Conservation (phyloP, 768 basidiomycete genomes). For the Mrakia frigida region DNA sequence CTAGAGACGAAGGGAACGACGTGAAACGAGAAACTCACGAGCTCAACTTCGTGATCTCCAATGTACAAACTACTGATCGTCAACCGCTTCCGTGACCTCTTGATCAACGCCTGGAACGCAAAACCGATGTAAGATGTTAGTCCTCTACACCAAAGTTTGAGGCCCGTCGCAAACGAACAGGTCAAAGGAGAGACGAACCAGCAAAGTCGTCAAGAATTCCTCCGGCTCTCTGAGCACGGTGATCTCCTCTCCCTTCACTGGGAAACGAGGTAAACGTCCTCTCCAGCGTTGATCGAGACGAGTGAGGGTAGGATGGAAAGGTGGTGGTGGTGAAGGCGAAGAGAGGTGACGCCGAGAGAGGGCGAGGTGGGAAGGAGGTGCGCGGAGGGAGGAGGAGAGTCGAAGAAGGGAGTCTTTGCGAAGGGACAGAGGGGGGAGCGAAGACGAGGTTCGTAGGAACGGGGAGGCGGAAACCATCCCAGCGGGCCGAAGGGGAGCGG, state of each 20-base stretch:
- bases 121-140: neutral
- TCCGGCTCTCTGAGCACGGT: conserved; percentile 56
- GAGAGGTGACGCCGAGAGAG: neutral
- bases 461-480: too few relatives aligned
- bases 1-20: too few relatives aligned
- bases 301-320: neutral
- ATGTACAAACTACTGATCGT: conserved; percentile 81
- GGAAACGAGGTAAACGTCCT: conserved; percentile 41
- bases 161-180: too few relatives aligned
- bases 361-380: neutral
- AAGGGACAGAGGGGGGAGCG: neutral
- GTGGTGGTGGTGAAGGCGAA: too few relatives aligned
- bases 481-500: too few relatives aligned
- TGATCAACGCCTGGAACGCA: conserved; percentile 63
- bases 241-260: conserved; percentile 48
- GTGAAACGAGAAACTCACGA: conserved; percentile 55
- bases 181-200: conserved; percentile 40
- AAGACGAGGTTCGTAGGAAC: neutral
- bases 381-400: neutral
- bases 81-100: conserved; percentile 68
- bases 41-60: conserved; percentile 66
- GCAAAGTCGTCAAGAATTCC: conserved; percentile 55
- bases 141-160: too few relatives aligned
- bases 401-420: neutral
- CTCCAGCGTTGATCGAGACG: neutral